Conservation (phyloP, 2,329 filamentous ascomycete species). For the Diplodia seriata region DNA sequence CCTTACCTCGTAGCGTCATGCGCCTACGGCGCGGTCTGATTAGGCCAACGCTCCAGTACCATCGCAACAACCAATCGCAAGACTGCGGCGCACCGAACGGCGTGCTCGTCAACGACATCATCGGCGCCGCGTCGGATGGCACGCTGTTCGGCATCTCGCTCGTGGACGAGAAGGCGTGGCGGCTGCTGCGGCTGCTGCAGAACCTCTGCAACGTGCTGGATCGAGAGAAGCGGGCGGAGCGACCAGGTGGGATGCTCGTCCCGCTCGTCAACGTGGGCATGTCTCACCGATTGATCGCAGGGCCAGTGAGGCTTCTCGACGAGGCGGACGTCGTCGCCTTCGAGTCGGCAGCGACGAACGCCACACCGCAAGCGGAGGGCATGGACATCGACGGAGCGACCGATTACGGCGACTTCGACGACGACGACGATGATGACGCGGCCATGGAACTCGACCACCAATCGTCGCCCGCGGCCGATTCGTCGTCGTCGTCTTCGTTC, state of each 20-base stretch:
- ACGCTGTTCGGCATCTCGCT: slow-evolving; percentile 66
- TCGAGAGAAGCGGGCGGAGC: slow-evolving; percentile 11
- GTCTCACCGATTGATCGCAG: slow-evolving; percentile 15
- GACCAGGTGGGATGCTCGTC: slow-evolving; percentile 36
- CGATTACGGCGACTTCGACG: slow-evolving; percentile 17
- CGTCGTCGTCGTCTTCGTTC: slow-evolving; percentile 31
- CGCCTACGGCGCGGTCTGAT: slow-evolving; percentile 60
- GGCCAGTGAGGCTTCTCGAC: slow-evolving; percentile 21
- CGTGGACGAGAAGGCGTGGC: slow-evolving; percentile 67
- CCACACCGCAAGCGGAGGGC: neutral
- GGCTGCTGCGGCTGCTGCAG: slow-evolving; percentile 75
- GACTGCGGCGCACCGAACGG: slow-evolving; percentile 40
- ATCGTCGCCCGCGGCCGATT: neutral
- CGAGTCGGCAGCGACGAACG: neutral
- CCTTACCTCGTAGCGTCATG: slow-evolving; percentile 51
- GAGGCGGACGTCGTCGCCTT: slow-evolving; percentile 1
- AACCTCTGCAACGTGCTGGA: slow-evolving; percentile 58
- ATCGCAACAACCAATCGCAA: slow-evolving; percentile 26
- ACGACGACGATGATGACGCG: neutral
- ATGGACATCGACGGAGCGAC: slow-evolving; percentile 35
- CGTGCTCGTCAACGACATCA: slow-evolving; percentile 54
- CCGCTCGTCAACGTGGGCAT: slow-evolving; percentile 34
- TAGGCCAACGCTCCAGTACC: slow-evolving; percentile 41
- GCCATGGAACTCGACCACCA: slow-evolving; percentile 19
- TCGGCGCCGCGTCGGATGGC: slow-evolving; percentile 61